Evolutionary conservation across 23 red algal species (phyloP).

Genomic region (Agarophyton chilense): DNA sequence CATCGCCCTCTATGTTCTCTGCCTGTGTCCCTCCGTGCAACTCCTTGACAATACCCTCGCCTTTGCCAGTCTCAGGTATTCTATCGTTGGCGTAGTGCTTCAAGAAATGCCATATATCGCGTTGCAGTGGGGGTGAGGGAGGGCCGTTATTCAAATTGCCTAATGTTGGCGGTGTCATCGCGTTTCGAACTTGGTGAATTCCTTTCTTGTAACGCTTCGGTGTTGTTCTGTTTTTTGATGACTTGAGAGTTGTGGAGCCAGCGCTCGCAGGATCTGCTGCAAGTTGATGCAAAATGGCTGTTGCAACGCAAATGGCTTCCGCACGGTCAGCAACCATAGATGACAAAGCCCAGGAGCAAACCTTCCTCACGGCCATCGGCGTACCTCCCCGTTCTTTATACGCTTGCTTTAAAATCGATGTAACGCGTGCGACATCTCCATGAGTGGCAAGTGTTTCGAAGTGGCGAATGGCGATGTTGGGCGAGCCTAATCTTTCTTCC

Average conservation of each 20-base stretch:
- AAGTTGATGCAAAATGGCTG: constrained; percentile 22
- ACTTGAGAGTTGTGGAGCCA: neutral
- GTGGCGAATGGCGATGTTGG: constrained; percentile 27
- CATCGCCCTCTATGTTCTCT: constrained; percentile 14
- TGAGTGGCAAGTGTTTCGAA: constrained; percentile 43
- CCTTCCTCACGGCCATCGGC: constrained; percentile 9
- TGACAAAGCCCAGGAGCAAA: constrained; percentile 42
- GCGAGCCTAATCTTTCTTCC: constrained; percentile 12
- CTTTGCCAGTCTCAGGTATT: neutral
- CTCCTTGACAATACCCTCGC: constrained; percentile 8
- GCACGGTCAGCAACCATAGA: constrained; percentile 27
- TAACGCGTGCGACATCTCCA: constrained; percentile 56
- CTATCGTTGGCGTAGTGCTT: constrained; percentile 32
- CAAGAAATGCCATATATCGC: constrained; percentile 61
- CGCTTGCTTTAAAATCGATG: constrained; percentile 8
- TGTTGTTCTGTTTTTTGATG: neutral
- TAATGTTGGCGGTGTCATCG: neutral
- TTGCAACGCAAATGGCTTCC: constrained; percentile 43
- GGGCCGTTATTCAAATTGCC: neutral
- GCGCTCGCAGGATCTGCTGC: neutral
- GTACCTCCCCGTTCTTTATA: constrained; percentile 8
- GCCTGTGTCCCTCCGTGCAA: neutral
- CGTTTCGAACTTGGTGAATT: constrained; percentile 18
- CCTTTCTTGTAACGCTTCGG: constrained; percentile 19
- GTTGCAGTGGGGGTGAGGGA: constrained; percentile 46